Evolutionary conservation across 108 stramenopile species (phyloP), one percentile per base, ranked within the genome.

Genomic region (Nitzschia inconspicua): DNA sequence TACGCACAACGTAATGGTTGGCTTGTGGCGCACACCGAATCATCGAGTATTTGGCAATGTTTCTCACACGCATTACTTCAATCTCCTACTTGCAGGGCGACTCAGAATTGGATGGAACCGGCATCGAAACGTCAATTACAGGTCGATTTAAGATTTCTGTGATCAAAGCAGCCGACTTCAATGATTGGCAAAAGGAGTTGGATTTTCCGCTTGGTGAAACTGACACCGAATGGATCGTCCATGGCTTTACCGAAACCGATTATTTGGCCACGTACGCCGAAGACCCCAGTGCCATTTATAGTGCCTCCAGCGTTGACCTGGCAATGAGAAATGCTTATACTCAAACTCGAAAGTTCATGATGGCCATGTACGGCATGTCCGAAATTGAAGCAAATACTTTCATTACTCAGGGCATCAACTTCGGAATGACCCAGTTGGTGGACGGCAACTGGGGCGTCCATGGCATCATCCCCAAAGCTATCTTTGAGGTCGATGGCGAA

Each of bases 381-480:
- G 74, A 75, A 55, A 53, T 54, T 43, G 74, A 75, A 34, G 63
- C 68, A 9, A 60, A 40, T 28, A 65, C 67, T 25, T 36, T 69
- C 35, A 69, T 69, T 31, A 69, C 74, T 16, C 61, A 65, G 44
- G 74, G 53, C 0, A 56, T 75, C 2, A 60, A 75, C 34, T 75
- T 69, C 59, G 63, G 53, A 2, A 53, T 75, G 62, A 75, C 74
- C 2, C 74, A 75, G 44, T 26, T 75, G 27, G 75, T 76, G 1
- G 75, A 76, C 44, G 75, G 75, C 5, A 76, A 76, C 30, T 76
- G 75, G 75, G 75, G 75, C 19, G 69, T 76, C 36, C 75, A 76
- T 35, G 56, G 56, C 20, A 40, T 70, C 3, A 60, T 76, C 18
- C 69, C 69, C 22, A 76, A 76, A 40, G 23, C 50, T 0, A 60